A percentile compares a stretch with the other conserved stretches of the same genome.
Conservation (phyloP, 2,329 filamentous ascomycete genomes). For the Chalaropsis thielavioides region DNA sequence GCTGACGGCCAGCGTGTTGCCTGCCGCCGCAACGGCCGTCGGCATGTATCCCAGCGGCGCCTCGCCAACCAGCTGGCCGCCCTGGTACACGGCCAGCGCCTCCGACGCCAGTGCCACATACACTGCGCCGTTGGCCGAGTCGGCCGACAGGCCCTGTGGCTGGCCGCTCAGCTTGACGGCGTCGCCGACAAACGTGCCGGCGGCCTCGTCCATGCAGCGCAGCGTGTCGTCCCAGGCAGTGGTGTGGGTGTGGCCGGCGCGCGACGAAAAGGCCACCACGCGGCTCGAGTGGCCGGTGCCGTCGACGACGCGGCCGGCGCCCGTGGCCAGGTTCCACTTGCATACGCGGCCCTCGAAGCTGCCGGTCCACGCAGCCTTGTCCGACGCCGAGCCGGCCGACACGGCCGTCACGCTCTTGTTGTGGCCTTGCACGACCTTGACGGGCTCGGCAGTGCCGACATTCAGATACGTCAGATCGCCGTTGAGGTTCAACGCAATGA, state of each 20-base stretch:
- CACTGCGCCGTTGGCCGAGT: constrained; percentile 35
- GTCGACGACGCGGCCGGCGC: constrained; percentile 55
- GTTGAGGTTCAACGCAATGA: constrained; percentile 78
- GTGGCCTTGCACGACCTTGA: constrained; percentile 67
- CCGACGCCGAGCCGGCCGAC: constrained; percentile 24
- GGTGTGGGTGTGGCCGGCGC: constrained; percentile 55
- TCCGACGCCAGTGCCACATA: constrained; percentile 43
- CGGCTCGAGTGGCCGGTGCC: constrained; percentile 77
- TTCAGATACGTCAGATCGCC: constrained; percentile 84
- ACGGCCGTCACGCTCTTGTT: constrained; percentile 82
- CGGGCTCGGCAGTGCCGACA: constrained; percentile 54
- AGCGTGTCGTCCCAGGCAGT: constrained; percentile 92
- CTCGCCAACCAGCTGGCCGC: constrained; percentile 46
- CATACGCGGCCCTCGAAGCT: constrained; percentile 83
- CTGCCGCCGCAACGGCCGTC: constrained; percentile 56
- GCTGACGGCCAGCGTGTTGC: constrained; percentile 58
- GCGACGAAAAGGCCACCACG: constrained; percentile 57
- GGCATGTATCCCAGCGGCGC: constrained; percentile 49
- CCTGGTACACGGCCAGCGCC: constrained; percentile 38
- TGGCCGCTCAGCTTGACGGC: constrained; percentile 58
- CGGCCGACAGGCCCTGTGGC: constrained; percentile 55
- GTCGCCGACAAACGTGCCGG: constrained; percentile 59
- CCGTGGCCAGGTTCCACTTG: constrained; percentile 64
- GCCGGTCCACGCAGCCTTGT: constrained; percentile 56
- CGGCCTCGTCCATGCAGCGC: constrained; percentile 58